Evolutionary conservation across 352 stramenopile species (phyloP).

Genomic region (Pythium rishiriense): DNA sequence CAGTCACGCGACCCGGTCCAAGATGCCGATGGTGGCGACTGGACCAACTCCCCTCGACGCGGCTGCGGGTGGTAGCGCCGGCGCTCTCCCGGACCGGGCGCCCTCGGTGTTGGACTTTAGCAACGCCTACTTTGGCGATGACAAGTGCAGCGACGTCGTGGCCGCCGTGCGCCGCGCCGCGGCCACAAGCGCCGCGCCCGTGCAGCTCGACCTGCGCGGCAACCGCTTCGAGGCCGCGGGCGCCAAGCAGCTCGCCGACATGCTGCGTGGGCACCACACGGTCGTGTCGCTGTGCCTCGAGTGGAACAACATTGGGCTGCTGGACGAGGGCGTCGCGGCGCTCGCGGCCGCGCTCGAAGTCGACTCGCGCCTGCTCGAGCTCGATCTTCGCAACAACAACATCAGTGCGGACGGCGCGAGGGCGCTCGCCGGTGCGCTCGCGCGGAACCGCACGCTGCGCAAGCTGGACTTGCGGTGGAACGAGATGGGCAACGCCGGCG

Average conservation of each 20-base stretch:
- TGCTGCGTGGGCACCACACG: conserved; percentile 54
- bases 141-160: conserved; percentile 62
- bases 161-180: conserved; percentile 40
- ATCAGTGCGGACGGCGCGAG: conserved; percentile 70
- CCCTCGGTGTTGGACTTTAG: conserved; percentile 61
- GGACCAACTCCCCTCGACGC: too few species aligned
- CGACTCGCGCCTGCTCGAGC: conserved; percentile 56
- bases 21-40: too few species aligned
- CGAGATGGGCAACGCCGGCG: conserved; percentile 72
- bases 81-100: not conserved
- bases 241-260: conserved; percentile 46
- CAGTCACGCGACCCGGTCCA: too few species aligned
- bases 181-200: conserved; percentile 37
- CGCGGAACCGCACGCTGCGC: conserved; percentile 61
- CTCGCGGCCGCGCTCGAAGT: conserved; percentile 61
- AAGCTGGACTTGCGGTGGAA: conserved; percentile 85
- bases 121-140: conserved; percentile 71
- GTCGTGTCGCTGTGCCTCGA: conserved; percentile 69
- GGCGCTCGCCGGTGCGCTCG: conserved; percentile 54
- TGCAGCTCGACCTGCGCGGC: conserved; percentile 61
- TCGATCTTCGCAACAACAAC: conserved; percentile 88
- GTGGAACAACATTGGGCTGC: conserved; percentile 84
- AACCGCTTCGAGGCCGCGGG: conserved; percentile 76
- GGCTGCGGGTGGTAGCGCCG: too few species aligned
- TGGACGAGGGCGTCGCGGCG: conserved; percentile 70